Conservation (phyloP, 352 stramenopile species). For the Globisporangium emineosum region DNA sequence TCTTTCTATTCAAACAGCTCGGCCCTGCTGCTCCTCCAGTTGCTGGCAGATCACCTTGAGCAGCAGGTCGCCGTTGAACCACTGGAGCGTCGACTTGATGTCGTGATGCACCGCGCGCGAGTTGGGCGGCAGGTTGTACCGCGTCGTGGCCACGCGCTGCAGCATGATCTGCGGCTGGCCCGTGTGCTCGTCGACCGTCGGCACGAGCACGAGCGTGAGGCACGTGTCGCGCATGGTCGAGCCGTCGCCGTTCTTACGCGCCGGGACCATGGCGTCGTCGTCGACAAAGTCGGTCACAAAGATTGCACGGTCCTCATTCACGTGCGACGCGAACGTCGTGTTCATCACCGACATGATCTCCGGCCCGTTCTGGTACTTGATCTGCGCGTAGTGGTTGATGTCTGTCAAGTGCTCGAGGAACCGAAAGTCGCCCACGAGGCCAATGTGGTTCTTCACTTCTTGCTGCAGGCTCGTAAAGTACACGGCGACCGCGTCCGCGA, state of each 20-base stretch:
- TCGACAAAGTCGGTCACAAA: constrained; percentile 51
- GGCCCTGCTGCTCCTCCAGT: constrained; percentile 27
- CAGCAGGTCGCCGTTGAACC: constrained; percentile 57
- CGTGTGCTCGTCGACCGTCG: constrained; percentile 26
- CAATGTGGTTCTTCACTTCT: constrained; percentile 33
- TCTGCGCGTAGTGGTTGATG: constrained; percentile 32
- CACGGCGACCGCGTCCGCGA: constrained; percentile 26
- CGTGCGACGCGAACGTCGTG: constrained; percentile 32
- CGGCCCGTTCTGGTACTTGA: constrained; percentile 41
- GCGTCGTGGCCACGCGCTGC: constrained; percentile 39
- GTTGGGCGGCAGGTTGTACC: constrained; percentile 50
- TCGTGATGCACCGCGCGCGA: constrained; percentile 43
- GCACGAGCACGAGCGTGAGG: constrained; percentile 32
- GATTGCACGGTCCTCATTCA: constrained; percentile 30
- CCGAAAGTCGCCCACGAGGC: constrained; percentile 21
- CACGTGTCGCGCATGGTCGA: constrained; percentile 28
- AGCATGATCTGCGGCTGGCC: constrained; percentile 41
- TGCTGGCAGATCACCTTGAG: constrained; percentile 54
- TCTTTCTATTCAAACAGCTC: background rate
- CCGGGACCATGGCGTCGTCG: constrained; percentile 33
- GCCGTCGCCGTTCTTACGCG: constrained; percentile 22
- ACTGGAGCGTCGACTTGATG: constrained; percentile 42
- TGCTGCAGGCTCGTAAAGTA: constrained; percentile 40
- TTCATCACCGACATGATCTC: constrained; percentile 36
- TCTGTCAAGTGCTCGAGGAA: constrained; percentile 31